Evolutionary conservation across 2,329 filamentous ascomycete genomes (phyloP), one percentile per base, ranked within the genome.

Genomic region (Colletotrichum sp.): DNA sequence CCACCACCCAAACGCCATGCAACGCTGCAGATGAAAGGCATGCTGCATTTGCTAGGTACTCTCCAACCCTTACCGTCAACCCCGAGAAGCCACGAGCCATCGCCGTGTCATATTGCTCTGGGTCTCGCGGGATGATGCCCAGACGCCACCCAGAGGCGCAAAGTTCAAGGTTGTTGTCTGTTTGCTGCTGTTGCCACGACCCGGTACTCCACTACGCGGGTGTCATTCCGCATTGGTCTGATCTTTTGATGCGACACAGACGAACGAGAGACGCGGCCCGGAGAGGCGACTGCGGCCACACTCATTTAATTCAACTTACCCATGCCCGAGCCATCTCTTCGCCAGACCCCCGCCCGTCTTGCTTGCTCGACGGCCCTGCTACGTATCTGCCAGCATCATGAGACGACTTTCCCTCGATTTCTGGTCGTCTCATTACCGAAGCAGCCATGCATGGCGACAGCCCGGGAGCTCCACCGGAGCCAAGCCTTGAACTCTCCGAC

Each of bases 201-300:
- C 18, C 26, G 38, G 32, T 18, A 58, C 56, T 63, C 63, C 73
- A 73, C 69, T 38, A 21, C 56, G 69, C 69, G 73, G 73, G 63
- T 68, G 69, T 73, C 73, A 68, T 73, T 75, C 73, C 73, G 69
- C 56, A 64, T 73, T 73, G 63, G 69, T 73, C 73, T 73, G 69
- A 64, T 75, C 69, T 64, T 58, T 68, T 48, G 43, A 68, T 68
- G 63, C 73, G 56, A 75, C 69, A 59, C 63, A 61, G 56, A 55
- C 63, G 62, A 71, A 67, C 62, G 62, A 62, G 58, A 75, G 43
- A 67, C 69, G 48, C 34, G 63, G 63, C 43, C 63, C 73, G 73
- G 73, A 69, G 69, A 73, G 61, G 34, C 28, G 48, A 73, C 21
- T 58, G 55, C 36, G 14, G 32, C 58, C 58, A 62, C 58, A 32